Base-by-base conservation (phyloP, 805 yeast species). In the Teunomyces stri region DNA sequence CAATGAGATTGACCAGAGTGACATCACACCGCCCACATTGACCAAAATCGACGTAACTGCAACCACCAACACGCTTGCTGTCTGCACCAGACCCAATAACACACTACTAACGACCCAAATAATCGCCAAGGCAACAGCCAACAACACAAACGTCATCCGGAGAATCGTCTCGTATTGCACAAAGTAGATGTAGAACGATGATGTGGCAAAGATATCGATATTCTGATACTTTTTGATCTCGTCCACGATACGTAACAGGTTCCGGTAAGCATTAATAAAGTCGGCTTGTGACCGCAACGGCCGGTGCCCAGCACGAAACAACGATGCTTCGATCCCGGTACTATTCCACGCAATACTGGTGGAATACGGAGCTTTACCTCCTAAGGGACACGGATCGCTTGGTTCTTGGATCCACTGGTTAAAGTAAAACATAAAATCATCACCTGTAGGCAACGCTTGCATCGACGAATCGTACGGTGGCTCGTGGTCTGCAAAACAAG, bases 281-380 rank as follows among this genome's bases (percentile, higher is more conserved):
- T 91, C 97, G 16, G 71, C 66, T 56, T 92, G 97, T 0, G 96
- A 86, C 50, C 87, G 74, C 51, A 92, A 71, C 1, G 97, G 92
- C 1, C 61, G 62, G 62, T 94, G 98, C 5, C 87, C 77, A 1
- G 92, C 81, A 54, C 98, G 72, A 69, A 92, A 89, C n/a, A 77
- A 75, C 1, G 89, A 80, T 1, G 92, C 71, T 7, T 59, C 53
- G 4, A 89, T 75, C 2, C 55, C 51, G 1, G 69, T 66, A 27
- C 67, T 66, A 47, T 74, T 72, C 22, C 74, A 67, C 1, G 75
- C 67, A 9, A 89, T 69, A 0, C 90, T 73, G 4, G 73, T 66
- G 1, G 87, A 75, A 61, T 92, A 92, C 0, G 97, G 96, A 0
- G 97, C 97, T 59, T 87, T 87, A 2, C 99, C 99, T 3, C 96